phyloP scores from a whole-genome alignment of 768 basidiomycete species.

The Collybiopsis luxurians region DNA sequence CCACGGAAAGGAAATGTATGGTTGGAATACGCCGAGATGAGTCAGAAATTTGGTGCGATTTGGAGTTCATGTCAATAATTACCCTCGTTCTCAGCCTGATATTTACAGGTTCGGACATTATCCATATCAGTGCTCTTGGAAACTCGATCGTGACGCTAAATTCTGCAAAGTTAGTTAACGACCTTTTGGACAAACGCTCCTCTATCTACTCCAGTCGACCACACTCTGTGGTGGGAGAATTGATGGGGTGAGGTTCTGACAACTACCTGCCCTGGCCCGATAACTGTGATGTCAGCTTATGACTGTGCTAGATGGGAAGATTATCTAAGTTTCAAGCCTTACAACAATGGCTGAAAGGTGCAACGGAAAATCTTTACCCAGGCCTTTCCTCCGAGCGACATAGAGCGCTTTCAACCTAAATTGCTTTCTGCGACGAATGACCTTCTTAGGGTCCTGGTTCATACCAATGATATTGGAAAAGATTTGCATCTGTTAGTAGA shows the following conservation, averaged over 20 bases:
- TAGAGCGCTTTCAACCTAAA: background rate
- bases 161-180: slow-evolving; percentile 7
- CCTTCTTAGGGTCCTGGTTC: background rate
- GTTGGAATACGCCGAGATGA: slow-evolving; percentile 18
- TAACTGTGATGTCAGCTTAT: background rate
- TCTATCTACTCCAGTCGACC: slow-evolving; percentile 7
- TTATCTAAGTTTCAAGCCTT: background rate
- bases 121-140: slow-evolving; percentile 18
- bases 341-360: background rate
- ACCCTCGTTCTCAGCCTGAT: no score
- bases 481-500: no score
- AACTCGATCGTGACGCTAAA: background rate
- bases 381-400: background rate
- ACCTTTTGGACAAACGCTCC: slow-evolving; percentile 8
- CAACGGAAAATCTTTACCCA: background rate
- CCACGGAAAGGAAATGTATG: slow-evolving; percentile 13
- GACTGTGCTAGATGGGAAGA: slow-evolving; percentile 4
- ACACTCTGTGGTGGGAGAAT: slow-evolving; percentile 7
- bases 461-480: background rate
- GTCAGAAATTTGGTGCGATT: slow-evolving; percentile 12
- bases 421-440: background rate
- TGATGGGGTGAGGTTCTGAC: slow-evolving; percentile 8
- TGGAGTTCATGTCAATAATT: no score
- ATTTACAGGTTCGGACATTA: slow-evolving; percentile 19
- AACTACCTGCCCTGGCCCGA: no score